Base-by-base conservation (phyloP, 1,139 yeast species). In the Yamadazyma diddensiae region DNA sequence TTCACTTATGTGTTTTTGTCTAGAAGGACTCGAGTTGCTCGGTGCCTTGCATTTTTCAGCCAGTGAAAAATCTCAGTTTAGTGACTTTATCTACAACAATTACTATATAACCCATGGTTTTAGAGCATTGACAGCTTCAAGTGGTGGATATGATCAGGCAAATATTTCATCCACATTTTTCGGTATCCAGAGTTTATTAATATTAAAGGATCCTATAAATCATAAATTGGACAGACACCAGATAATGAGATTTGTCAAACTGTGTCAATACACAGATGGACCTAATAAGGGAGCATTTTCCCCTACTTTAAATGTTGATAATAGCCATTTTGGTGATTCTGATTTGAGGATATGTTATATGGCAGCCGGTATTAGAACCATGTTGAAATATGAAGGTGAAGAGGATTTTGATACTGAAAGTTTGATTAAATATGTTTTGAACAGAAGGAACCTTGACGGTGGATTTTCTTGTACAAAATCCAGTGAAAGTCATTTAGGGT, bases 401-500 rank as follows among this genome's bases (percentile, higher is more conserved):
- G 34, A 53, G 24, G 81, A 73, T 44, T 62, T 82, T 15, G 65
- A 82, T 42, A 41, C 59, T 0, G 59, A 49, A 0, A 45, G 45
- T 3, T 52, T 82, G 24, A 49, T 52, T 6, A 38, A 42, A 0
- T 79, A 67, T 49, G 59, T 87, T 0, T 27, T 53, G n/a, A 43
- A 54, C 0, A 59, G 77, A 24, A 55, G 68, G 22, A 65, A 70
- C 24, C 69, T 58, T 41, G 79, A 74, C 47, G 97, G 97, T 2
- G 97, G 96, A 0, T 62, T 70, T 34, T 55, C 68, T 20, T 57
- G 65, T 9, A 30, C 44, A 5, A 39, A 42, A 3, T 36, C 43
- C 24, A 67, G 73, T 15, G 98, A 92, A 55, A 70, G 94, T 2
- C 97, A 92, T 57, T 78, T 90, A 6, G 98, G 98, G 0, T 70